Percentiles rank a stretch among this genome's conserved stretches.
Conservation (phyloP, 306 rosid species). For the Sphenostylis stenocarpa region DNA sequence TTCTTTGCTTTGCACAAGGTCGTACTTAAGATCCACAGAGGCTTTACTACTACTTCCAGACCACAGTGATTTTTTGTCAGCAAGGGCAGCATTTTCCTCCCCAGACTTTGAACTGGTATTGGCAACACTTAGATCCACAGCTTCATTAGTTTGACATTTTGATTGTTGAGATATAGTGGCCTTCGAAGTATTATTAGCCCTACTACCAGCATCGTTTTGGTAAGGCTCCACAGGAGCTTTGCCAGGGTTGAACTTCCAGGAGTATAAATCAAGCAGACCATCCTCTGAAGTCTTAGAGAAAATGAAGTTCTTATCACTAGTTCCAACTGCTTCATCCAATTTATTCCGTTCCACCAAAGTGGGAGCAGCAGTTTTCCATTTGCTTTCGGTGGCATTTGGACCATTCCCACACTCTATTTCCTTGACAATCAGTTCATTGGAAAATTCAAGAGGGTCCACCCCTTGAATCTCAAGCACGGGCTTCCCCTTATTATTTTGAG, state of each 20-base stretch:
- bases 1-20: slow-evolving; percentile 46
- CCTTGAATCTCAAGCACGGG: slow-evolving; percentile 46
- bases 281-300: slow-evolving; percentile 70
- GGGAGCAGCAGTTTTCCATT: slow-evolving; percentile 62
- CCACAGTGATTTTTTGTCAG: slow-evolving; percentile 61
- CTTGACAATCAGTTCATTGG: slow-evolving; percentile 80
- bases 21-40: slow-evolving; percentile 47
- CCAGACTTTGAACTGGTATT: slow-evolving; percentile 45
- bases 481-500: slow-evolving; percentile 59
- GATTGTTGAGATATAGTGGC: slow-evolving; percentile 46
- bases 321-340: slow-evolving; percentile 52
- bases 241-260: slow-evolving; percentile 65
- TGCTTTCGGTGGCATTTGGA: slow-evolving; percentile 57
- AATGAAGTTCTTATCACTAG: slow-evolving; percentile 57
- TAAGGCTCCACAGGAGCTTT: slow-evolving; percentile 56
- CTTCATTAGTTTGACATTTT: slow-evolving; percentile 45
- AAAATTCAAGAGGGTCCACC: slow-evolving; percentile 49
- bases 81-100: slow-evolving; percentile 46
- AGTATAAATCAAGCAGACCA: slow-evolving; percentile 60
- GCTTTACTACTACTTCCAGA: slow-evolving; percentile 64
- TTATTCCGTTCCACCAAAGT: slow-evolving; percentile 55
- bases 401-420: slow-evolving; percentile 87
- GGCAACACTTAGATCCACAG: slow-evolving; percentile 36
- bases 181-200: slow-evolving; percentile 36
- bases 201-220: slow-evolving; percentile 48